These are phyloP conservation scores for Mycena olivaceomarginata DNA, from an alignment of 768 basidiomycete species.

Conservation along the genomic window DNA sequence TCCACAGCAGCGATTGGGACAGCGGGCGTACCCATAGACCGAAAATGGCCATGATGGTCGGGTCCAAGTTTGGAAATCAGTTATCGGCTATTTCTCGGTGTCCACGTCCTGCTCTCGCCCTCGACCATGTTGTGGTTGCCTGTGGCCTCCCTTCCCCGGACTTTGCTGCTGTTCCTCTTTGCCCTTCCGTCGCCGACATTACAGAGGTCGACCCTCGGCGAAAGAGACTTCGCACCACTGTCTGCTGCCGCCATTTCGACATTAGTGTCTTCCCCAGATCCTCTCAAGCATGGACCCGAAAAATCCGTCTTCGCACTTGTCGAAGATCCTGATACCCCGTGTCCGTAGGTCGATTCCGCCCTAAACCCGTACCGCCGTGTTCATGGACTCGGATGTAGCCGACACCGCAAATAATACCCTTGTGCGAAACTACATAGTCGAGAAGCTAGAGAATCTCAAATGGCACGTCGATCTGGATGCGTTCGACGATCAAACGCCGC, in stretches of 20 bases:
- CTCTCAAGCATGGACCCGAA: slow-evolving; percentile 81
- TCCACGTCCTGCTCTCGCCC: neutral
- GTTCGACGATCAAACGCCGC: slow-evolving; percentile 88
- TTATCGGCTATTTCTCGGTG: slow-evolving; percentile 4
- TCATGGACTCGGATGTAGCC: slow-evolving; percentile 60
- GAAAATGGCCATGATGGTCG: slow-evolving; percentile 80
- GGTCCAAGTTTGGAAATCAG: neutral
- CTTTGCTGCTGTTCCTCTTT: slow-evolving; percentile 53
- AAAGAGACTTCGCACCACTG: slow-evolving; percentile 65
- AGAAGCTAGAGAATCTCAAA: slow-evolving; percentile 79
- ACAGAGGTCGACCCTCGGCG: slow-evolving; percentile 63
- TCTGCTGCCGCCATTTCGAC: slow-evolving; percentile 70
- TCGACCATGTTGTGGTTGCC: slow-evolving; percentile 31
- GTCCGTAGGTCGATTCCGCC: slow-evolving; percentile 69
- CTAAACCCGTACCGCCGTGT: slow-evolving; percentile 22
- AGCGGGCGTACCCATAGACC: slow-evolving; percentile 82
- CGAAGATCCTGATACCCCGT: slow-evolving; percentile 91
- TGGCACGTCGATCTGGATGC: slow-evolving; percentile 94
- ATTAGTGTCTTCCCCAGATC: slow-evolving; percentile 76
- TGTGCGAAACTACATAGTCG: slow-evolving; percentile 89
- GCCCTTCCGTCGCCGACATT: slow-evolving; percentile 53
- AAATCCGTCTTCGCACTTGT: slow-evolving; percentile 84
- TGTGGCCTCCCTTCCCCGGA: slow-evolving; percentile 39
- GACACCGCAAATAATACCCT: slow-evolving; percentile 87
- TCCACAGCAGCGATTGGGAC: neutral